Percentiles rank a stretch among this genome's conserved stretches.
Evolutionary conservation across 2,329 filamentous ascomycete genomes (phyloP).

Genomic region (Calonectria montana): DNA sequence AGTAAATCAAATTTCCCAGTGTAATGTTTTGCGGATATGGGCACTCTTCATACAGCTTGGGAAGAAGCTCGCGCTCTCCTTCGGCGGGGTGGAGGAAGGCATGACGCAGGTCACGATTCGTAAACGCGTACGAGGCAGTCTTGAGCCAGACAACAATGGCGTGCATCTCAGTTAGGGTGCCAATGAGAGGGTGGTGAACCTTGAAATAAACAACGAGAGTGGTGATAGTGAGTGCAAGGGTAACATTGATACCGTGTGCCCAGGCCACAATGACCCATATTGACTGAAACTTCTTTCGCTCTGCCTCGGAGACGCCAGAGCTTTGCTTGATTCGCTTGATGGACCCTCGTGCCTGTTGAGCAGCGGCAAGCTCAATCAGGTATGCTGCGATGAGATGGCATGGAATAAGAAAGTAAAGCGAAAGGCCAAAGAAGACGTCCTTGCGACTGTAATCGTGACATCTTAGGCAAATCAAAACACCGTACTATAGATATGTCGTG

Average conservation of each 20-base stretch:
- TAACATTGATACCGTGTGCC: slow-evolving; percentile 85
- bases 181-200: slow-evolving; percentile 93
- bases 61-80: slow-evolving; percentile 76
- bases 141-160: slow-evolving; percentile 97
- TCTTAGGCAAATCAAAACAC: slow-evolving; percentile 89
- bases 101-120: slow-evolving; percentile 93
- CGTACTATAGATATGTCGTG: slow-evolving; percentile 72
- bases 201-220: slow-evolving; percentile 89
- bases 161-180: slow-evolving; percentile 89
- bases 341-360: slow-evolving; percentile 78
- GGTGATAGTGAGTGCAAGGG: slow-evolving; percentile 81
- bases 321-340: slow-evolving; percentile 67
- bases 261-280: slow-evolving; percentile 86
- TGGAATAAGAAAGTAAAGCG: slow-evolving; percentile 88
- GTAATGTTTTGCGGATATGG: slow-evolving; percentile 95
- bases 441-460: slow-evolving; percentile 88
- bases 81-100: slow-evolving; percentile 83
- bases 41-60: slow-evolving; percentile 83
- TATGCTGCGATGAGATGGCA: slow-evolving; percentile 93
- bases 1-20: slow-evolving; percentile 87
- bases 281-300: slow-evolving; percentile 73
- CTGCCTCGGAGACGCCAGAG: slow-evolving; percentile 63
- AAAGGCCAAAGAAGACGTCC: slow-evolving; percentile 79
- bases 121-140: slow-evolving; percentile 94
- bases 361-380: slow-evolving; percentile 86